phyloP scores from a whole-genome alignment of 192 early-diverging fungal species.

The Gigaspora rosea region DNA sequence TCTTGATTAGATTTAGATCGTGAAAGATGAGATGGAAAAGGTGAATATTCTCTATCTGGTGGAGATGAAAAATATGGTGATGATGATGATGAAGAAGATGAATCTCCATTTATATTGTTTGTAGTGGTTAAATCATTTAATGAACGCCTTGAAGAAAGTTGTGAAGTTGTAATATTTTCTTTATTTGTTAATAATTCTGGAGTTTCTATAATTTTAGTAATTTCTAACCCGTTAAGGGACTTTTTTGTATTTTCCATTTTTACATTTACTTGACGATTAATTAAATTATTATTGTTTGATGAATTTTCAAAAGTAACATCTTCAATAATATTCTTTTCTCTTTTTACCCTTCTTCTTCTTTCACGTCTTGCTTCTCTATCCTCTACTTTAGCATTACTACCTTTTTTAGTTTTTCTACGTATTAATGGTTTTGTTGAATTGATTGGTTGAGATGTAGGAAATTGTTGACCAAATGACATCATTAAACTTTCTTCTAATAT shows the following conservation, averaged over 20 bases:
- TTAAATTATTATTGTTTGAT: neutral
- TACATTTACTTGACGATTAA: neutral
- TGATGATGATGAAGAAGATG: neutral
- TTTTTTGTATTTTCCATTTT: neutral
- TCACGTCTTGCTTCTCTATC: slow-evolving; percentile 27
- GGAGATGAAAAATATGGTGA: neutral
- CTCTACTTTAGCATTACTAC: slow-evolving; percentile 30
- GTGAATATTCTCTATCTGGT: neutral
- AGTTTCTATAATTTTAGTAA: neutral
- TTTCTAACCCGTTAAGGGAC: neutral
- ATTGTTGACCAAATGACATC: slow-evolving; percentile 24
- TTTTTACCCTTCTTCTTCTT: slow-evolving; percentile 20
- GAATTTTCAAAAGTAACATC: neutral
- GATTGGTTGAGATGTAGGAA: too few relatives aligned
- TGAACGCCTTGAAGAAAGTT: neutral
- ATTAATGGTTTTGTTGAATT: neutral
- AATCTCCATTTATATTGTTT: neutral
- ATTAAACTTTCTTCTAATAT: slow-evolving; percentile 32
- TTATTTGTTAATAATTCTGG: too few relatives aligned
- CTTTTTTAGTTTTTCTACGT: slow-evolving; percentile 23
- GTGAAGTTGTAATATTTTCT: too few relatives aligned
- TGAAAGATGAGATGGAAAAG: slow-evolving; percentile 19
- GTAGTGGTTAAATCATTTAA: neutral
- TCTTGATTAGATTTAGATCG: neutral
- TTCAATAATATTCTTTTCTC: neutral